Evolutionary conservation across 2,329 filamentous ascomycete species (phyloP), one percentile per base, ranked within the genome.

Genomic region (Amphichorda felina): DNA sequence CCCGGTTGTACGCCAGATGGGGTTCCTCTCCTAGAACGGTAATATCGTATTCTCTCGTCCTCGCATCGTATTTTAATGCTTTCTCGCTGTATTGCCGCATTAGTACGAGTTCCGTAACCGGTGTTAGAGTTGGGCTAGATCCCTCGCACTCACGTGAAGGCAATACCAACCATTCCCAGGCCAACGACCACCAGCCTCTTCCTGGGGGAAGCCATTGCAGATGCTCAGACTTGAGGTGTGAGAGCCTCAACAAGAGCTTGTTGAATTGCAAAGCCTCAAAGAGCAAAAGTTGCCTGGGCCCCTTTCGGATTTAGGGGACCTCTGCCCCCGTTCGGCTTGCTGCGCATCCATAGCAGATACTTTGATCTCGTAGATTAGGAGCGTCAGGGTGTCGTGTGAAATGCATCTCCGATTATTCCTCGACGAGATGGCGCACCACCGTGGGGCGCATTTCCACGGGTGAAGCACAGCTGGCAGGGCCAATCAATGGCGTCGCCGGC

Each of bases 111-210:
- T n/a, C n/a, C n/a, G n/a, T n/a, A 1, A 8, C 2, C 4, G 10
- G 19, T 31, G 25, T 37, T 27, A 33, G 16, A 25, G 16, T 14
- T 15, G 7, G 3, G 8, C 8, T 19, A 14, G n/a, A n/a, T n/a
- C n/a, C n/a, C n/a, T n/a, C n/a, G n/a, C 8, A 66, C 80, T 68
- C 61, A 89, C 82, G 93, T 85, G 54, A 93, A 89, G 29, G 82
- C 79, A 45, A 91, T 81, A 27, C 82, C 85, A 30, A 94, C 87
- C 88, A 95, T 95, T 3, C 87, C 87, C 58, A 94, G 59, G 8
- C 87, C 87, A 27, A 94, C 84, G 26, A 94, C 77, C 2, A 93
- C 85, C 10, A 36, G 28, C 17, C 28, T 31, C 10, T 36, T 17
- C 19, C 28, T 28, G 15, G 22, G 16, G 4, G 14, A 15, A 4